Percentiles rank a stretch among this genome's conserved stretches.
These are phyloP conservation scores for Chaetomiaceae sp. DNA, from an alignment of 2,329 filamentous ascomycete genomes.

Conservation along the genomic window DNA sequence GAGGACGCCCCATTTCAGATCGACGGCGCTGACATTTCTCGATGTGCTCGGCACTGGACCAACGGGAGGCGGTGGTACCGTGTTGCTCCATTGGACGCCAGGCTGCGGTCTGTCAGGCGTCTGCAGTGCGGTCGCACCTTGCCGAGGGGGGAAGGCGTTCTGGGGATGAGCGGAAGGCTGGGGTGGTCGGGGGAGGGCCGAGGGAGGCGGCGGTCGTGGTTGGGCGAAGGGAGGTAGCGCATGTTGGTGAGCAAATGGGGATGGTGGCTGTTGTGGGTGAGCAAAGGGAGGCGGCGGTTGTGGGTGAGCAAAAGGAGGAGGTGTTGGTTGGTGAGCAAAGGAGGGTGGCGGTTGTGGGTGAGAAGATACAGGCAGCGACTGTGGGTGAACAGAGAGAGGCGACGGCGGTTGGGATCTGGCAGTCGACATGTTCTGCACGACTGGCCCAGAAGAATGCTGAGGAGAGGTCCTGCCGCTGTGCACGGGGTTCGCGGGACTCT, in stretches of 20 bases:
- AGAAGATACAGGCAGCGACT: too few species aligned
- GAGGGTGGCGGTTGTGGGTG: too few species aligned
- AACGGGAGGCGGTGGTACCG: background rate
- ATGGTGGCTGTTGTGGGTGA: too few species aligned
- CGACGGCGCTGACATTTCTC: slow-evolving; percentile 53
- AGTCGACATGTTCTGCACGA: background rate
- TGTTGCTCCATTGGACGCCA: slow-evolving; percentile 8
- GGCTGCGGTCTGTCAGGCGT: background rate
- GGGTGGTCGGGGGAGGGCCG: background rate
- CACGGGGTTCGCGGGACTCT: background rate
- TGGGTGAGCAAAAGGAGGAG: too few species aligned
- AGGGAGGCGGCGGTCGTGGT: too few species aligned
- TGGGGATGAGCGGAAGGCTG: background rate
- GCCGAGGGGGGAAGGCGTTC: background rate
- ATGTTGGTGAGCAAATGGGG: too few species aligned
- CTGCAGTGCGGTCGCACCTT: background rate
- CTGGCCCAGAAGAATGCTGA: background rate
- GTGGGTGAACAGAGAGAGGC: background rate
- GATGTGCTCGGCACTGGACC: background rate
- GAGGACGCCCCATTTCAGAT: slow-evolving; percentile 70
- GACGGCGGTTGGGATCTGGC: background rate
- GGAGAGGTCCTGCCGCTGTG: background rate
- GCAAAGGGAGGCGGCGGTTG: too few species aligned
- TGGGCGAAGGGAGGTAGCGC: too few species aligned
- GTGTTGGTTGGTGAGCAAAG: too few species aligned